Conservation (phyloP, 2,329 filamentous ascomycete genomes). For the Pseudopithomyces maydicus region DNA sequence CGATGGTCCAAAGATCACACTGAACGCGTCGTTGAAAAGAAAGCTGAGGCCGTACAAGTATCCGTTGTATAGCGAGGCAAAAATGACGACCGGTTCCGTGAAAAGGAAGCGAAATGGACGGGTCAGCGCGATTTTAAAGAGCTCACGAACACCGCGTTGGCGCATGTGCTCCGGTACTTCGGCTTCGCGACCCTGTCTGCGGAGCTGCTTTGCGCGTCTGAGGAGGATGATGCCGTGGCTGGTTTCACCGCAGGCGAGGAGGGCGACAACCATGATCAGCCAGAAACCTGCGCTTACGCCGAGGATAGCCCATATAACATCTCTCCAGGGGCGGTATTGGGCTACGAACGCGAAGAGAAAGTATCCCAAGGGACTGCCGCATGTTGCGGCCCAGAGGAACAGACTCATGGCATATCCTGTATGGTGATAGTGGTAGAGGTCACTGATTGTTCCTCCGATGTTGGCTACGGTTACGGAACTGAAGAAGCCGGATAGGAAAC, state of each 20-base stretch:
- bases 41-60: constrained; percentile 57
- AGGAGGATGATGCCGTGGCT: constrained; percentile 52
- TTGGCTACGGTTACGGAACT: constrained; percentile 47
- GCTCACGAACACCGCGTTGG: constrained; percentile 42
- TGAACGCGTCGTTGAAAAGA: constrained; percentile 56
- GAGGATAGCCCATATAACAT: constrained; percentile 49
- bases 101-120: constrained; percentile 55
- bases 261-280: constrained; percentile 18
- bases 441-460: constrained; percentile 52
- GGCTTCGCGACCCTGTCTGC: constrained; percentile 27
- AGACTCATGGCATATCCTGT: constrained; percentile 49
- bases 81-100: constrained; percentile 54
- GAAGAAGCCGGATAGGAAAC: constrained; percentile 53
- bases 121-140: constrained; percentile 50
- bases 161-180: constrained; percentile 46
- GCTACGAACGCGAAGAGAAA: constrained; percentile 53
- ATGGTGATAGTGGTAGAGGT: constrained; percentile 50
- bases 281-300: constrained; percentile 16
- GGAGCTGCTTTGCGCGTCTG: constrained; percentile 6
- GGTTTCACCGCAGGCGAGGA: constrained; percentile 50
- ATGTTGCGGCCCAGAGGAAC: constrained; percentile 55
- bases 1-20: constrained; percentile 53
- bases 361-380: constrained; percentile 53
- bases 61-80: constrained; percentile 55
- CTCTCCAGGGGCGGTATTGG: neutral